A percentile compares a stretch with the other conserved stretches of the same genome.
Evolutionary conservation across 352 stramenopile genomes (phyloP).

Genomic region (Globisporangium abappressorium): DNA sequence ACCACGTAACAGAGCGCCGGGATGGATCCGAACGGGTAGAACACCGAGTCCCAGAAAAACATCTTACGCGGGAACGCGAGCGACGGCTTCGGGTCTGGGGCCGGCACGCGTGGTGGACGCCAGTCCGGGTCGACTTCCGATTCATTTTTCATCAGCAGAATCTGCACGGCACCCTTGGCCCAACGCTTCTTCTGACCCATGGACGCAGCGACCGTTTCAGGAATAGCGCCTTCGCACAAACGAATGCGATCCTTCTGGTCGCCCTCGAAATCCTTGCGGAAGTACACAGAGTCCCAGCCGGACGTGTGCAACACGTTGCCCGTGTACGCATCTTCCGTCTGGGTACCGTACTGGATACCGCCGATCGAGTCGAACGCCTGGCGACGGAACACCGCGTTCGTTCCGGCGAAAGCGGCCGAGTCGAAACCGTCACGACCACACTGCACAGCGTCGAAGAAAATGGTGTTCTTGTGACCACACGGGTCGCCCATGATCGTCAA

Average conservation of each 20-base stretch:
- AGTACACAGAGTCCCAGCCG: constrained; percentile 87
- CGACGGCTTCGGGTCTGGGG: constrained; percentile 78
- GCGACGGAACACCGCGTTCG: constrained; percentile 87
- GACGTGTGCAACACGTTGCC: constrained; percentile 83
- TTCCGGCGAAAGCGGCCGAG: constrained; percentile 85
- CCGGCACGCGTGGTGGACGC: constrained; percentile 76
- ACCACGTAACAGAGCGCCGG: constrained; percentile 81
- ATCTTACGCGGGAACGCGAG: constrained; percentile 84
- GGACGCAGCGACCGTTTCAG: constrained; percentile 80
- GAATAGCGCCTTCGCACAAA: constrained; percentile 78
- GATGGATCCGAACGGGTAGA: constrained; percentile 88
- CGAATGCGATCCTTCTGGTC: constrained; percentile 84
- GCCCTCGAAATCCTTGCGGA: constrained; percentile 89
- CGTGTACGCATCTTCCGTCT: constrained; percentile 90
- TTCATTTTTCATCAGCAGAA: constrained; percentile 88
- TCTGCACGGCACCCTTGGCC: constrained; percentile 87
- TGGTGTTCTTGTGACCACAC: constrained; percentile 88
- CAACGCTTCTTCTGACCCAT: constrained; percentile 88
- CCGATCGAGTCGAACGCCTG: constrained; percentile 87
- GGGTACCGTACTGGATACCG: constrained; percentile 87
- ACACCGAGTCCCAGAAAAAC: constrained; percentile 89
- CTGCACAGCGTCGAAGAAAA: constrained; percentile 90
- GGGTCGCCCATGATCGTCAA: constrained; percentile 84
- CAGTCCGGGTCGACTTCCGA: constrained; percentile 88
- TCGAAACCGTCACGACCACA: constrained; percentile 87